Evolutionary conservation across 129 eudicot species (phyloP).

Genomic region (Arctium minus): DNA sequence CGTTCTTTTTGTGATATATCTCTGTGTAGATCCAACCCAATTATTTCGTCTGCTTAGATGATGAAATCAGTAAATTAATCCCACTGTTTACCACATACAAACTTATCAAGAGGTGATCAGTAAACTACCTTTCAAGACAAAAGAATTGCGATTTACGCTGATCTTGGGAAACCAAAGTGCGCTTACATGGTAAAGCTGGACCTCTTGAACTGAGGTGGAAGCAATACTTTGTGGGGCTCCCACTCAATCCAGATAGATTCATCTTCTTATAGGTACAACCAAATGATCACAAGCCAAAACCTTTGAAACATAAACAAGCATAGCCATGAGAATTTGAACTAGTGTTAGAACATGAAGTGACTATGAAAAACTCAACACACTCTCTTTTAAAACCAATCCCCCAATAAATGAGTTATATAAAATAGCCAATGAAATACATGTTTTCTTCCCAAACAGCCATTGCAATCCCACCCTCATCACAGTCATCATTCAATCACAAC

Average conservation of each 20-base stretch:
- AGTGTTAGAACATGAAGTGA: background rate
- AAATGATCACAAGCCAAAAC: constrained; percentile 13
- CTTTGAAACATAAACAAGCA: constrained; percentile 18
- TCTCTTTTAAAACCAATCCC: background rate
- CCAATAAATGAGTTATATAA: background rate
- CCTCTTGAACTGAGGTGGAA: constrained; percentile 42
- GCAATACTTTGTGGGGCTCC: constrained; percentile 51
- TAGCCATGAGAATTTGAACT: background rate
- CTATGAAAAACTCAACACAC: background rate
- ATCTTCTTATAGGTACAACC: constrained; percentile 24
- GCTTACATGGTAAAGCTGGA: constrained; percentile 34
- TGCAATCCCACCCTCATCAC: background rate
- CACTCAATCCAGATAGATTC: constrained; percentile 61
- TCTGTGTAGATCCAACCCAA: constrained; percentile 41
- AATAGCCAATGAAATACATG: background rate
- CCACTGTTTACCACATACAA: constrained; percentile 14
- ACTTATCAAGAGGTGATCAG: background rate
- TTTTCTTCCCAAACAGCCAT: background rate
- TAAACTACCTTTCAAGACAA: constrained; percentile 41
- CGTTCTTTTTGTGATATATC: constrained; percentile 27
- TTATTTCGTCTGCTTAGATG: constrained; percentile 45
- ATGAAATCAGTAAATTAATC: constrained; percentile 5
- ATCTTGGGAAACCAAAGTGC: constrained; percentile 23
- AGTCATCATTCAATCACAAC: background rate
- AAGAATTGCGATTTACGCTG: constrained; percentile 23